Conservation (phyloP, 2,329 filamentous ascomycete species). For the Cladobotryum protrusum region DNA sequence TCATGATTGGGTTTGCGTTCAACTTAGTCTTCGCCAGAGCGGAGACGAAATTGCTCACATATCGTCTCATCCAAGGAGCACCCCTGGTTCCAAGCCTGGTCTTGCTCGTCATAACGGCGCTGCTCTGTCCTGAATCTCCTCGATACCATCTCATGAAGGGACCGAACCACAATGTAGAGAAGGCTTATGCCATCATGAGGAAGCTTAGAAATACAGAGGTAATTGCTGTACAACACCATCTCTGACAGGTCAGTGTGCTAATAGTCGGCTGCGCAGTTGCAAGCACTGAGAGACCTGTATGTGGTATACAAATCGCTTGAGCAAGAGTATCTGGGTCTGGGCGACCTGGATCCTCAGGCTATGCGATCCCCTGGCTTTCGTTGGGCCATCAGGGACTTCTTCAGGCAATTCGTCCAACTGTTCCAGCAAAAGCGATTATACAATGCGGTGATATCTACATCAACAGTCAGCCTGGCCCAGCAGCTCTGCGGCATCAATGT, state of each 20-base stretch:
- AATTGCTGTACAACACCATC: background rate
- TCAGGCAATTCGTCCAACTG: slow-evolving; percentile 22
- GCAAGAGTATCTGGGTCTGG: slow-evolving; percentile 22
- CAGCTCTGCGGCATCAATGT: slow-evolving; percentile 34
- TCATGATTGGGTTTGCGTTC: slow-evolving; percentile 30
- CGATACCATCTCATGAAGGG: slow-evolving; percentile 36
- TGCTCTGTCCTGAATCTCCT: slow-evolving; percentile 37
- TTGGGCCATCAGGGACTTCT: slow-evolving; percentile 24
- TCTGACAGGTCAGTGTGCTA: no score
- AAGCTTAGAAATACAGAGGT: slow-evolving; percentile 33
- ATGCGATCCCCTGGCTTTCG: slow-evolving; percentile 20
- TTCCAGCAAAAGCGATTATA: slow-evolving; percentile 24
- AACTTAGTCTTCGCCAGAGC: slow-evolving; percentile 32
- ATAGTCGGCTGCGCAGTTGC: slow-evolving; percentile 22
- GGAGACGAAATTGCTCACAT: slow-evolving; percentile 9
- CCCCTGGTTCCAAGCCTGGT: slow-evolving; percentile 32
- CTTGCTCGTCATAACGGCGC: slow-evolving; percentile 28
- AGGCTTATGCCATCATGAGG: slow-evolving; percentile 30
- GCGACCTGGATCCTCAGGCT: slow-evolving; percentile 17
- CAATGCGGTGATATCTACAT: slow-evolving; percentile 26
- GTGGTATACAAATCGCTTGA: slow-evolving; percentile 31
- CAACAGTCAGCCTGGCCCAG: slow-evolving; percentile 27
- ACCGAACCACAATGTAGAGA: slow-evolving; percentile 29
- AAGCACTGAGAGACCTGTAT: slow-evolving; percentile 37
- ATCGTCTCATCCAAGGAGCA: slow-evolving; percentile 32